Evolutionary conservation across 2,329 filamentous ascomycete species (phyloP), one percentile per base, ranked within the genome.

Genomic region (Neofusicoccum parvum): DNA sequence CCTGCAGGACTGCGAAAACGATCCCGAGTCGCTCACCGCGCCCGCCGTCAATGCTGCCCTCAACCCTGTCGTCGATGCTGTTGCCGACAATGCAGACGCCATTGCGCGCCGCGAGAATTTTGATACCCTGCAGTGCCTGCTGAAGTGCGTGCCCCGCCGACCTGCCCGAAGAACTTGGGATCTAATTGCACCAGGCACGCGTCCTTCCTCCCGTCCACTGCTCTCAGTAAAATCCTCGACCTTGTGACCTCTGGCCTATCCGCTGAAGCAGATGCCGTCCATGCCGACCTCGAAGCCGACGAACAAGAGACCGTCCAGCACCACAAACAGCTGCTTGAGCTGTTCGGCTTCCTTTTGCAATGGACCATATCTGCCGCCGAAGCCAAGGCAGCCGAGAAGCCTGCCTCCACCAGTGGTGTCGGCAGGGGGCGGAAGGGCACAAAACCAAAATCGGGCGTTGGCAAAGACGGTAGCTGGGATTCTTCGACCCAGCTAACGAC

Each of bases 321-420:
- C 72, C 94, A 99, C 81, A 97, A 97, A 79, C 88, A 91, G 70
- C 84, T 97, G 1, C 86, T 99, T 69, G 95, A 99, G 76, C 91
- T 96, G 74, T 98, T 96, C 76, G 94, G 90, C 39, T 99, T 97
- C 74, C 83, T 99, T 11, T 81, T 99, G 56, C 94, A 97, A 78
- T 99, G 95, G 96, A 92, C 92, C 6, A 90, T 98, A 69, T 90
- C 93, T 6, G 92, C 91, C n/a, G 92, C 97, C 56, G 95, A 99
- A 79, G 90, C 91, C 45, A 96, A 97, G 79, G 91, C 93, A 1
- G 91, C 93, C 51, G 95, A 98, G 78, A 98, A 96, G 79, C 88
- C 92, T 0, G 88, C 90, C 1, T 82, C 89, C 7, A 88, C 90
- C 2, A 87, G 85, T n/a, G 86, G 87, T 7, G 85, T 92, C 72